Evolutionary conservation across 1,139 yeast genomes (phyloP).

Genomic region (Sugiyamaella grinbergsii): DNA sequence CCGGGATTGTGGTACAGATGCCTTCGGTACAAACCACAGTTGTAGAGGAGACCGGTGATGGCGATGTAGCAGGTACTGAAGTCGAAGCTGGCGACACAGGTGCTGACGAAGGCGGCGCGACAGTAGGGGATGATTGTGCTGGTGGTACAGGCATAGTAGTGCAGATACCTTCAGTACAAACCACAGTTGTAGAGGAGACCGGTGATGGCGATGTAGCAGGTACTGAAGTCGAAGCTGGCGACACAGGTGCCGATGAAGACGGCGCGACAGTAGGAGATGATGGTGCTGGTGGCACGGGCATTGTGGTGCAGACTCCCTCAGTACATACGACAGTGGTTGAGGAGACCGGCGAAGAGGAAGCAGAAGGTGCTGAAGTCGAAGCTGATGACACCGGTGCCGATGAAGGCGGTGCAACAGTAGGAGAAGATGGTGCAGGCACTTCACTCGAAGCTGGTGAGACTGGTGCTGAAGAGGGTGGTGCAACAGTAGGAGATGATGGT

Average conservation of each 20-base stretch:
- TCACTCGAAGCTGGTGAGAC: no score
- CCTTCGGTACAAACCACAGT: conserved; percentile 17
- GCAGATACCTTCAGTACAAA: conserved; percentile 10
- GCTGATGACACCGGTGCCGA: no score
- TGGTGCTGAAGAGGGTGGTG: neutral
- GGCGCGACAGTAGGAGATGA: no score
- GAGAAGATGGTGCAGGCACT: neutral
- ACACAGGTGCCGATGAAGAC: neutral
- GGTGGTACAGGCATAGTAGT: conserved; percentile 4
- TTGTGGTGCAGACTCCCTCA: neutral
- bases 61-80: neutral
- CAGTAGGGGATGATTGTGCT: conserved; percentile 8
- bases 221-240: neutral
- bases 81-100: conserved; percentile 7
- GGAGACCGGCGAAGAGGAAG: neutral
- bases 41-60: neutral
- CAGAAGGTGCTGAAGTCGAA: neutral
- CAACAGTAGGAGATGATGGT: no score
- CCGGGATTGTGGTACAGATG: conserved; percentile 20
- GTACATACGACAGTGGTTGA: conserved; percentile 10
- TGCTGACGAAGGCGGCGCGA: neutral
- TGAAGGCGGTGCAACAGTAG: no score
- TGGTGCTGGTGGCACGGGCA: conserved; percentile 16
- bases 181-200: neutral
- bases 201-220: neutral